Evolutionary conservation across 2,329 filamentous ascomycete species (phyloP), one percentile per base, ranked within the genome.

Genomic region (Tolypocladium capitatum): DNA sequence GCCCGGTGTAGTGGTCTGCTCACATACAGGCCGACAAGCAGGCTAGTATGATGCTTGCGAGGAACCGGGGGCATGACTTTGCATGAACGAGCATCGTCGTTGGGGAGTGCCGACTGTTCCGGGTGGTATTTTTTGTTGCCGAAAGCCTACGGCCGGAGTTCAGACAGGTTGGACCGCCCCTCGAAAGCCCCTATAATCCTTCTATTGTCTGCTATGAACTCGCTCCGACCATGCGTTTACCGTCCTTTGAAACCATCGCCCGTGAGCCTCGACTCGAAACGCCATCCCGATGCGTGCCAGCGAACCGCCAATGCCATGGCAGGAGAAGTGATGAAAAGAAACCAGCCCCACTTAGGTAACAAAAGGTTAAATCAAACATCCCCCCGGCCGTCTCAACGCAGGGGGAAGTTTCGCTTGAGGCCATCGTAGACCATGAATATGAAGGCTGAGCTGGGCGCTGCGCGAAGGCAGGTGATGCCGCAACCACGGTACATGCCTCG

Each of bases 381-480:
- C 27, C 11, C 11, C 28, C 9, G 5, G 14, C 7, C 2, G n/a
- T 6, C 13, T 51, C 55, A 67, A 49, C 68, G 65, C 54, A 78
- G 56, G 32, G 76, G 72, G 58, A 92, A 75, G 55, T 80, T 70
- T 53, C 73, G 75, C 69, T 89, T 89, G 64, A 98, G 66, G 14
- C 82, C 84, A 67, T 97, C 92, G 62, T 90, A 97, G 51, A 97
- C 81, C 52, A 92, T 90, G 60, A 98, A 98, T 51, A 98, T 98
- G 60, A 97, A 89, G 8, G 92, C 92, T n/a, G 90, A 96, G 65
- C 90, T 96, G 3, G 92, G 92, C 31, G 89, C 90, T 33, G 89
- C 85, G 51, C 92, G 79, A 31, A 82, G 73, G 42, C 92, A 88
- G 0, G 92, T 98, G 55, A 98, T 92, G 31, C 92, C 92, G 58